These are phyloP conservation scores for Phytophthora constricta DNA, from an alignment of 352 stramenopile genomes.

Conservation along the genomic window DNA sequence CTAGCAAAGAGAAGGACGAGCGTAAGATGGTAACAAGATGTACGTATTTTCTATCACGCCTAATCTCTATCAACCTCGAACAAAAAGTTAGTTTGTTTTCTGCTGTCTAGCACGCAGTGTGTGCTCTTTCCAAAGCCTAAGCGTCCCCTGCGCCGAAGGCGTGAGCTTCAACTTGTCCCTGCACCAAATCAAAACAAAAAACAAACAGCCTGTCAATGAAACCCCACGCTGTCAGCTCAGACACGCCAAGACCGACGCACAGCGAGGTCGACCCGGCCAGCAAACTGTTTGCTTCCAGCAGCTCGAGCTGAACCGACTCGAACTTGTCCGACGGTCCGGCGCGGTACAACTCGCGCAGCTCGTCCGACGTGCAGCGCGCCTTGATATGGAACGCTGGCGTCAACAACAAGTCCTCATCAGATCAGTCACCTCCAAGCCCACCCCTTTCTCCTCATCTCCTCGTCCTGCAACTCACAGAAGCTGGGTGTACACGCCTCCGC, in stretches of 20 bases:
- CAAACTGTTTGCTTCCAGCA: slow-evolving; percentile 46
- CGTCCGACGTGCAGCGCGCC: slow-evolving; percentile 36
- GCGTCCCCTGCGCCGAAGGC: slow-evolving; percentile 52
- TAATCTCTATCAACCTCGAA: neutral
- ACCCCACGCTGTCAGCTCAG: neutral
- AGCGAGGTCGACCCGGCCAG: slow-evolving; percentile 32
- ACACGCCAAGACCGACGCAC: slow-evolving; percentile 29
- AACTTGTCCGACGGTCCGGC: slow-evolving; percentile 59
- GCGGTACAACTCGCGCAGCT: slow-evolving; percentile 52
- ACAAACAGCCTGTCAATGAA: neutral
- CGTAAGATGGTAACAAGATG: slow-evolving; percentile 6
- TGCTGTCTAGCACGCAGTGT: slow-evolving; percentile 24
- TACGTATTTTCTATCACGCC: slow-evolving; percentile 15
- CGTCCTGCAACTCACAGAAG: slow-evolving; percentile 53
- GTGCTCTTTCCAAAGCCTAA: slow-evolving; percentile 53
- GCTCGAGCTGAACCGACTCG: slow-evolving; percentile 61
- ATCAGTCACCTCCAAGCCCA: neutral
- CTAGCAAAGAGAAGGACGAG: neutral
- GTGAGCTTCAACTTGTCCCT: slow-evolving; percentile 50
- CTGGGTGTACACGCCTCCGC: slow-evolving; percentile 74
- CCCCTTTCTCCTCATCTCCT: neutral
- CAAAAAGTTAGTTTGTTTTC: no score
- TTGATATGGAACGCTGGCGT: slow-evolving; percentile 75
- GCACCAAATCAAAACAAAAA: slow-evolving; percentile 11
- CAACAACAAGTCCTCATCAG: neutral